Conservation (phyloP, 108 stramenopile genomes). For the Hondaea fermentalgiana region DNA sequence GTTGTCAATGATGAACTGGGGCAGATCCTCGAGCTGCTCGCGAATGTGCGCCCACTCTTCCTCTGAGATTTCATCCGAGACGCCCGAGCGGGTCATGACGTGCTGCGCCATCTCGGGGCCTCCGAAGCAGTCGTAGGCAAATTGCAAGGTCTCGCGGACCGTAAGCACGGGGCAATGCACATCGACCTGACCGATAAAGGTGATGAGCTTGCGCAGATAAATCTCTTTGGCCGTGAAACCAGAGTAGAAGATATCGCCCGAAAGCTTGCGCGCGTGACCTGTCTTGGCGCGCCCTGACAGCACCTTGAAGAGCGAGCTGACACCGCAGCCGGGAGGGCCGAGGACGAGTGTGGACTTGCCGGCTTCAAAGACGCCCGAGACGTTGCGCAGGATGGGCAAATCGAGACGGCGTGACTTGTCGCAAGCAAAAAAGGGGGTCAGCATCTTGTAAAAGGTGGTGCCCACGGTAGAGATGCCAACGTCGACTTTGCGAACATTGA, state of each 20-base stretch:
- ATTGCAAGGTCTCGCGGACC: slow-evolving; percentile 20
- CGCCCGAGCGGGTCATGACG: neutral
- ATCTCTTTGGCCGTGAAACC: neutral
- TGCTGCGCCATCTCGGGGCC: neutral
- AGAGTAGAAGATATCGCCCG: neutral
- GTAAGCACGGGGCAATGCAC: slow-evolving; percentile 10
- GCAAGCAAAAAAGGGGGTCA: neutral
- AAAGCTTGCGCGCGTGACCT: neutral
- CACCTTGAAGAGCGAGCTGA: slow-evolving; percentile 37
- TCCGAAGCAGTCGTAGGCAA: neutral
- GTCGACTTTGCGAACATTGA: neutral
- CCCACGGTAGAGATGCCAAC: neutral
- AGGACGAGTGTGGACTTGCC: slow-evolving; percentile 69
- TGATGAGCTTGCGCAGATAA: neutral
- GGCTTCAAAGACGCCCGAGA: slow-evolving; percentile 40
- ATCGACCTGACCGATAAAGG: neutral
- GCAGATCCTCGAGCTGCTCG: slow-evolving; percentile 32
- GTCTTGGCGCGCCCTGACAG: neutral
- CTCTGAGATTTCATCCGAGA: neutral
- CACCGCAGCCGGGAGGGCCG: slow-evolving; percentile 69
- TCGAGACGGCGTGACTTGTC: neutral
- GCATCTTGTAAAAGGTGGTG: neutral
- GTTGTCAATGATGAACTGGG: slow-evolving; percentile 36
- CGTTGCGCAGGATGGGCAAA: neutral
- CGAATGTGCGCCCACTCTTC: neutral